Percentiles rank a stretch among this genome's conserved stretches.
These are phyloP conservation scores for Claviceps sp. DNA, from an alignment of 2,329 filamentous ascomycete species.

Conservation along the genomic window DNA sequence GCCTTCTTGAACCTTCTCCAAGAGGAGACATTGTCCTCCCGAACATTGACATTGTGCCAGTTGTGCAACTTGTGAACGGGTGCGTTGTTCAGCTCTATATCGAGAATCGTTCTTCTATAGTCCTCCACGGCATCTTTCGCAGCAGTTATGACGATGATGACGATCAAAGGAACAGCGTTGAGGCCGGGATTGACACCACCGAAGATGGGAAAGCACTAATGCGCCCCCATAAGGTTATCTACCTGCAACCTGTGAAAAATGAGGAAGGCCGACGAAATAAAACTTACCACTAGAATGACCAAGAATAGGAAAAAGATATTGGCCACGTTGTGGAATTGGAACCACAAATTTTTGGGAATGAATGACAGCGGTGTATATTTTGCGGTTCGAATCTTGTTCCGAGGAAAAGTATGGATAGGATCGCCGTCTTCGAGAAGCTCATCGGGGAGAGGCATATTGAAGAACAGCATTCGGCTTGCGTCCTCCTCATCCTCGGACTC, in stretches of 20 bases:
- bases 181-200: conserved; percentile 82
- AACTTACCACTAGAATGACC: conserved; percentile 80
- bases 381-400: conserved; percentile 95
- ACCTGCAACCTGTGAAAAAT: background rate
- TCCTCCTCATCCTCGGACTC: conserved; percentile 27
- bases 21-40: conserved; percentile 67
- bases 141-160: conserved; percentile 77
- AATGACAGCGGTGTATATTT: conserved; percentile 96
- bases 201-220: conserved; percentile 89
- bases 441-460: conserved; percentile 70
- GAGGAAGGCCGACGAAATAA: background rate
- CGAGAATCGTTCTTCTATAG: conserved; percentile 78
- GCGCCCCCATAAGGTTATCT: conserved; percentile 1
- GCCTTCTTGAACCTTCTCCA: conserved; percentile 93
- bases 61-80: conserved; percentile 79
- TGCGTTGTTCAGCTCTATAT: conserved; percentile 92
- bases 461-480: conserved; percentile 54
- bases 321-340: conserved; percentile 96
- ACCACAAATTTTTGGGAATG: conserved; percentile 90
- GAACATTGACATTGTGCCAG: conserved; percentile 88
- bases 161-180: conserved; percentile 80
- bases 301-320: conserved; percentile 98
- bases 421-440: conserved; percentile 65
- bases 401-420: conserved; percentile 54
- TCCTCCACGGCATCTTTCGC: conserved; percentile 95